phyloP scores from a whole-genome alignment of 371 early-diverging fungal species.

The Mortierella sp. region DNA sequence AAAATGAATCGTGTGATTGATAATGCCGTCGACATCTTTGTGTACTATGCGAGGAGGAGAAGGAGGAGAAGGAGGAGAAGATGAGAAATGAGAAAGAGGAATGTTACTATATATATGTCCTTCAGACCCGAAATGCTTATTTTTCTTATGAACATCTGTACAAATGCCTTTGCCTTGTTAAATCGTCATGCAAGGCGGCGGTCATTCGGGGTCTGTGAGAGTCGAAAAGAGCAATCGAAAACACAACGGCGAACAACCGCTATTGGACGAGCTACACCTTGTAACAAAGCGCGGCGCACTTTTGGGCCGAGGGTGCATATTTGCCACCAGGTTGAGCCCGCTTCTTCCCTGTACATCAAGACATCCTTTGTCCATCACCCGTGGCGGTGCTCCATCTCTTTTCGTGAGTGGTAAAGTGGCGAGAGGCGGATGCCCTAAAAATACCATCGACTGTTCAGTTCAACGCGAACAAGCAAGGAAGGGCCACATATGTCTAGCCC shows the following conservation, averaged over 20 bases:
- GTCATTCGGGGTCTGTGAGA: neutral
- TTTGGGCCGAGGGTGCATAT: neutral
- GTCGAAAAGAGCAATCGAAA: constrained; percentile 6
- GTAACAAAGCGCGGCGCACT: no score
- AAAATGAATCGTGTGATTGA: neutral
- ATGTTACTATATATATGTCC: neutral
- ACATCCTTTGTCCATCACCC: neutral
- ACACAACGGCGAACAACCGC: neutral
- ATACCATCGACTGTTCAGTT: neutral
- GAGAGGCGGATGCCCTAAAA: neutral
- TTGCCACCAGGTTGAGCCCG: neutral
- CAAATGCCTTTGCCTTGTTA: neutral
- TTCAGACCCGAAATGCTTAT: neutral
- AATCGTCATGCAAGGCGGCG: neutral
- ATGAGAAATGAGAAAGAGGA: neutral
- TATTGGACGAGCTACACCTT: no score
- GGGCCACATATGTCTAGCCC: neutral
- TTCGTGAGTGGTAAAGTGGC: no score
- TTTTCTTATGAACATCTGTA: neutral
- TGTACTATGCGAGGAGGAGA: neutral
- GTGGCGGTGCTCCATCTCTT: neutral
- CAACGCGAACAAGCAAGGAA: neutral
- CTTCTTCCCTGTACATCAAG: neutral
- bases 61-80: neutral
- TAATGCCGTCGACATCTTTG: neutral